These are phyloP conservation scores for Lotus japonicus DNA, from an alignment of 306 rosid species.

Conservation along the genomic window DNA sequence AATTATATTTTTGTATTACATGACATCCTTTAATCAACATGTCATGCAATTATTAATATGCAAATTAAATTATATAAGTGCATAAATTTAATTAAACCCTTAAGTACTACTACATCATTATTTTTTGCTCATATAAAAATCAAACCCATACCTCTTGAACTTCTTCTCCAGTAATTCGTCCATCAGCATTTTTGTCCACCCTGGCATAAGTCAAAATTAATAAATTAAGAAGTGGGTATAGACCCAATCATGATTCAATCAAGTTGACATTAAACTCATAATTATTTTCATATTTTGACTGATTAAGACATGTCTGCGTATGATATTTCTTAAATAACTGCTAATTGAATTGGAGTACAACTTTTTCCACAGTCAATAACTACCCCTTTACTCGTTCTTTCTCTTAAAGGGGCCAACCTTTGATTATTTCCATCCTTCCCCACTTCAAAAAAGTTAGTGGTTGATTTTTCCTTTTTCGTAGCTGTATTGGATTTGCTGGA, in stretches of 20 bases:
- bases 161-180: conserved; percentile 69
- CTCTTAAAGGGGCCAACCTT: background rate
- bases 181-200: conserved; percentile 94
- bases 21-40: too few relatives aligned
- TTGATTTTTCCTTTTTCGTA: background rate
- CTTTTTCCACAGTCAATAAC: conserved; percentile 8
- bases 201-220: conserved; percentile 29
- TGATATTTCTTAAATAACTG: conserved; percentile 13
- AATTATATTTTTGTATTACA: too few relatives aligned
- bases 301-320: background rate
- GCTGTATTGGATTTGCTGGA: background rate
- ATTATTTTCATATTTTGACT: conserved; percentile 2
- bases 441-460: background rate
- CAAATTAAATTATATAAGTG: background rate
- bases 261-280: background rate
- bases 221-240: background rate
- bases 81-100: background rate
- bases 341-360: background rate
- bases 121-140: background rate
- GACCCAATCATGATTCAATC: conserved; percentile 18
- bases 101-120: background rate
- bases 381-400: conserved; percentile 13
- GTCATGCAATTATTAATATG: background rate
- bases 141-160: conserved; percentile 62
- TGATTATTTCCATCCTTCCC: background rate